Conservation (phyloP, 139 green algal species). For the Auxenochlorella pyrenoidosa region DNA sequence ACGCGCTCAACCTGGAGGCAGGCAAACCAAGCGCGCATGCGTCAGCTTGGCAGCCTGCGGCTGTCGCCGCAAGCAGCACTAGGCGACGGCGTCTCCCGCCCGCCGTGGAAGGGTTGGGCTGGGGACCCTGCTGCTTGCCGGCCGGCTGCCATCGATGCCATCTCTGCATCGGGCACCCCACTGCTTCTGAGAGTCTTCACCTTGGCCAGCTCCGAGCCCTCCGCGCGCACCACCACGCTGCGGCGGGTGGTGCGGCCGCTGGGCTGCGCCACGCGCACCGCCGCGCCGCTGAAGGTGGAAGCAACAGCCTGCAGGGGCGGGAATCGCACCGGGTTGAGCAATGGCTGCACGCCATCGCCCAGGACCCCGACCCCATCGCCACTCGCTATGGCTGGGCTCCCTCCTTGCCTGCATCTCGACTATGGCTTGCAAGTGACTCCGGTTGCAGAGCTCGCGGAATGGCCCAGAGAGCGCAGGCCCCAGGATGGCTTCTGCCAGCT, state of each 20-base stretch:
- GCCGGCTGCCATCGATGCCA: not conserved
- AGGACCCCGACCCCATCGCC: too few relatives aligned
- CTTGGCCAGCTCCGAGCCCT: slow-evolving; percentile 44
- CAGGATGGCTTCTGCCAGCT: too few relatives aligned
- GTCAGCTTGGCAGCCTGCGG: not conserved
- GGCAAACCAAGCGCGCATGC: not conserved
- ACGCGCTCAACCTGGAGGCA: slow-evolving; percentile 72
- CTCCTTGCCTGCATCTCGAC: not conserved
- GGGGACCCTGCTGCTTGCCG: not conserved
- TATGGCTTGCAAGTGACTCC: too few relatives aligned
- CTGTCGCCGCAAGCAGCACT: too few relatives aligned
- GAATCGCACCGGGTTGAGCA: not conserved
- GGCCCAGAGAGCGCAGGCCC: too few relatives aligned
- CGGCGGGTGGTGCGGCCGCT: slow-evolving; percentile 11
- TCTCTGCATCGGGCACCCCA: not conserved
- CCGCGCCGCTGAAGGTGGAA: slow-evolving; percentile 18
- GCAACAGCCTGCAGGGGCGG: not conserved
- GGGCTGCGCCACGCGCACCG: slow-evolving; percentile 20
- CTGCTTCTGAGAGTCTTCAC: not conserved
- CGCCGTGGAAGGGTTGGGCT: not conserved
- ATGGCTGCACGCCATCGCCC: not conserved
- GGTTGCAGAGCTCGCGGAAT: too few relatives aligned
- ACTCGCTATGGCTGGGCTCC: not conserved
- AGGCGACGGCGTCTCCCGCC: not conserved
- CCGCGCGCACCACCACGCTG: slow-evolving; percentile 45